Evolutionary conservation across 495 filamentous ascomycete genomes (phyloP), one percentile per base, ranked within the genome.

Genomic region (Penicillium taxi): DNA sequence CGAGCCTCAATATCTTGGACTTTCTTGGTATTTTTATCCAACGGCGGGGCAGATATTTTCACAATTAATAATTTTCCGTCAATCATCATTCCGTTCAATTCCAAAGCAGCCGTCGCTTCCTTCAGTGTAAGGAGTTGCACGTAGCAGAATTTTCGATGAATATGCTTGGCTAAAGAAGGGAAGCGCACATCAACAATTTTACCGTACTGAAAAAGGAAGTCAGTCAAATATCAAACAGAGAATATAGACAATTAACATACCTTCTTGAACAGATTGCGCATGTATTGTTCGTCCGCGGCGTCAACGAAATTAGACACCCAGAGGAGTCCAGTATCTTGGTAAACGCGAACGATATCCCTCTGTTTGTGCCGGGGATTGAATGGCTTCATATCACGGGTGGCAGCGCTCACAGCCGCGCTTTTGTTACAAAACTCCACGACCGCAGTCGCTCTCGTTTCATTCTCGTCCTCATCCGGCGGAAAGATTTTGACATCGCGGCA

Each of bases 221-320:
- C 32, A 66, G 53, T 32, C 25, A 37, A 16, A 25, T 19, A 40
- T 14, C 2, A 28, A 21, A 49, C 27, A 40, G 26, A 32, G 8
- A 9, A 8, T 6, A 16, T 15, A 5, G 15, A 20, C 6, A 4
- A 9, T 5, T 23, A 35, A 55, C 67, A 45, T 53, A 74, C 74
- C 40, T 74, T 59, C 42, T 74, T 64, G 58, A 96, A 93, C 14
- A 94, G 69, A 37, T 77, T 56, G 31, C 78, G 82, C 34, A 98
- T 77, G 51, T 78, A 91, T 2, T 63, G 54, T 45, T 95, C 91
- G 56, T 94, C 86, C 12, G 87, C 83, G 11, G 79, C 70, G 11
- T 87, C 81, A 4, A 89, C 86, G 53, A 86, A 96, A 51, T 96
- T 98, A 17, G 88, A 81, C 2, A 96, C 84, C 56, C 78, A 98